phyloP scores from a whole-genome alignment of 257 asterid species.

The Solanum tarijense region DNA sequence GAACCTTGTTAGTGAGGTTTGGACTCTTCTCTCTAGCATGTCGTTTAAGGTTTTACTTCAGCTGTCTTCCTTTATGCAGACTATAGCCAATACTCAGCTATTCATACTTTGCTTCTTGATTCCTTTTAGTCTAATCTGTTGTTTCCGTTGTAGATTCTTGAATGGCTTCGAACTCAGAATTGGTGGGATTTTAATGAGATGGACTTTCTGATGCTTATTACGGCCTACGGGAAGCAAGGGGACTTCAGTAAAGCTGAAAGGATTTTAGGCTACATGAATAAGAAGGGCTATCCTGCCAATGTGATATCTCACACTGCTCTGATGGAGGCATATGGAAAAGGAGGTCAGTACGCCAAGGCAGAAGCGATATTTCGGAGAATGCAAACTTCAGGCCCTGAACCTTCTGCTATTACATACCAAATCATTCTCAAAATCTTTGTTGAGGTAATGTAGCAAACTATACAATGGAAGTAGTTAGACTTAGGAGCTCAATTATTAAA shows the following conservation, averaged over 20 bases:
- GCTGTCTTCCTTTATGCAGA: neutral
- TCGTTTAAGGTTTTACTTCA: neutral
- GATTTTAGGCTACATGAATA: slow-evolving; percentile 63
- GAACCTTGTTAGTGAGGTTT: slow-evolving; percentile 93
- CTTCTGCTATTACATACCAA: slow-evolving; percentile 94
- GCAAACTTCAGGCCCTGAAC: slow-evolving; percentile 94
- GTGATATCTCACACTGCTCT: slow-evolving; percentile 89
- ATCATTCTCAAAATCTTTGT: slow-evolving; percentile 78
- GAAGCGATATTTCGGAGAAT: slow-evolving; percentile 87
- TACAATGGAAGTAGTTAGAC: neutral
- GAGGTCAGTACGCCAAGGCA: slow-evolving; percentile 70
- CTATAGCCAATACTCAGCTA: neutral
- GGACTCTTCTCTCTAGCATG: neutral
- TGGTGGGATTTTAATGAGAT: slow-evolving; percentile 98
- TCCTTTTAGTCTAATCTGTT: neutral
- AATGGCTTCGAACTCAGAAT: slow-evolving; percentile 88
- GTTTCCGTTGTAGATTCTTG: slow-evolving; percentile 49
- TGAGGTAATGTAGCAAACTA: slow-evolving; percentile 34
- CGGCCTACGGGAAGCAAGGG: slow-evolving; percentile 89
- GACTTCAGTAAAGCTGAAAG: slow-evolving; percentile 82
- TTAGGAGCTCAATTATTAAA: neutral
- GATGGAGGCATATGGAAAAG: slow-evolving; percentile 95
- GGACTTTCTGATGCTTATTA: slow-evolving; percentile 91
- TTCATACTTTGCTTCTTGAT: neutral
- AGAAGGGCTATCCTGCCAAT: slow-evolving; percentile 69